phyloP scores from a whole-genome alignment of 192 early-diverging fungal genomes.

The Cetraspora pellucida region DNA sequence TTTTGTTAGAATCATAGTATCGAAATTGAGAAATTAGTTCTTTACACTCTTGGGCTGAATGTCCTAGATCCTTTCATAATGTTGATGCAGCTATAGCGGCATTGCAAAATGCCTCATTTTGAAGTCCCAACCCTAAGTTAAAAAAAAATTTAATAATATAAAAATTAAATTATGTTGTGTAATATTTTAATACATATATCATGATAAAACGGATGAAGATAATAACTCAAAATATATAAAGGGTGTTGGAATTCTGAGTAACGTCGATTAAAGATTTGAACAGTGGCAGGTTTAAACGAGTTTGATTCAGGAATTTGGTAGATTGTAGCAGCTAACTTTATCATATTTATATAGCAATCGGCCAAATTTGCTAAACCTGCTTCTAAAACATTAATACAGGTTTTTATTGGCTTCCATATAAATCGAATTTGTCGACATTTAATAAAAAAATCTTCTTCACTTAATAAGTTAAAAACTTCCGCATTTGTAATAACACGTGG shows the following conservation, averaged over 20 bases:
- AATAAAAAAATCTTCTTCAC: neutral
- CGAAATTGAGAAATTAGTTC: neutral
- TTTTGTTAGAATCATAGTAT: neutral
- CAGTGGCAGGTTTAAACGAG: neutral
- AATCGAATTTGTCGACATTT: neutral
- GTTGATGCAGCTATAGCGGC: neutral
- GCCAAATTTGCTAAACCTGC: neutral
- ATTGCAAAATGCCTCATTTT: neutral
- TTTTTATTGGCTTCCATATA: neutral
- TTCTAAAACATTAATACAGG: neutral
- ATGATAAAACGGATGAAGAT: neutral
- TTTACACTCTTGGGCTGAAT: neutral
- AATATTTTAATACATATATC: neutral
- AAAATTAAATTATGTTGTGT: neutral
- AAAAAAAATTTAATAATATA: neutral
- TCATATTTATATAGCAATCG: neutral
- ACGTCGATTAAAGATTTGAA: conserved; percentile 2
- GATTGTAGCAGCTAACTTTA: neutral
- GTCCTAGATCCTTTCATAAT: neutral
- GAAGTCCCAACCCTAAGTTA: neutral
- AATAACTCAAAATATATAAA: neutral
- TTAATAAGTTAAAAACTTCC: neutral
- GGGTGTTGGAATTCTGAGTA: neutral
- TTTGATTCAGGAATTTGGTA: neutral
- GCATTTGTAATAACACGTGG: neutral